phyloP scores from a whole-genome alignment of 306 rosid species.

The Cajanus cajan region DNA sequence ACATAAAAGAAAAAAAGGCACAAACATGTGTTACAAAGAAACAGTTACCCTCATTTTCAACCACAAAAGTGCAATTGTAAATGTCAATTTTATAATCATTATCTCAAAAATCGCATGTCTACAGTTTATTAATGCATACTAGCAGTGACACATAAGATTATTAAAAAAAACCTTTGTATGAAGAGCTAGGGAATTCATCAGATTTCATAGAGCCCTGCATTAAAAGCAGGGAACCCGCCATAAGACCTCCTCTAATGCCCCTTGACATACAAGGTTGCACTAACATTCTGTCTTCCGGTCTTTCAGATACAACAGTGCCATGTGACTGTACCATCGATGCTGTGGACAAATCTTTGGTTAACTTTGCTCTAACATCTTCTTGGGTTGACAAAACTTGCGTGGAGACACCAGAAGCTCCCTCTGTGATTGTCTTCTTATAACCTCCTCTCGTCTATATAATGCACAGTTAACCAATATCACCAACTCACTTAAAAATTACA shows the following conservation, averaged over 20 bases:
- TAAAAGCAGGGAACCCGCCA: conserved; percentile 25
- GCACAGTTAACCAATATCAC: conserved; percentile 19
- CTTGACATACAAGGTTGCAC: too few relatives aligned
- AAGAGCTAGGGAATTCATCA: conserved; percentile 30
- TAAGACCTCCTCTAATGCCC: conserved; percentile 31
- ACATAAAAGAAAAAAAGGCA: neutral
- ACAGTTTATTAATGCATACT: conserved; percentile 7
- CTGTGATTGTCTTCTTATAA: conserved; percentile 34
- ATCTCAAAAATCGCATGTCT: neutral
- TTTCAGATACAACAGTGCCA: too few relatives aligned
- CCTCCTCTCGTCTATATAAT: conserved; percentile 41
- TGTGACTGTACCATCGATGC: conserved; percentile 52
- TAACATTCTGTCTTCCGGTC: too few relatives aligned
- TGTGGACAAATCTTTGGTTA: conserved; percentile 64
- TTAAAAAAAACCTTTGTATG: conserved; percentile 51
- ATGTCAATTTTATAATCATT: neutral
- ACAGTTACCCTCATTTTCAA: neutral
- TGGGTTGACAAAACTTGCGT: conserved; percentile 37
- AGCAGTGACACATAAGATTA: conserved; percentile 9
- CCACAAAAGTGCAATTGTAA: neutral
- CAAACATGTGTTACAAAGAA: neutral
- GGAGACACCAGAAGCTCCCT: conserved; percentile 30
- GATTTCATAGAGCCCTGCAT: conserved; percentile 32
- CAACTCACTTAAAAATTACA: conserved; percentile 11
- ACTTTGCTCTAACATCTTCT: conserved; percentile 53